Evolutionary conservation across 129 eudicot genomes (phyloP), one percentile per base, ranked within the genome.

Genomic region (Calendula officinalis): DNA sequence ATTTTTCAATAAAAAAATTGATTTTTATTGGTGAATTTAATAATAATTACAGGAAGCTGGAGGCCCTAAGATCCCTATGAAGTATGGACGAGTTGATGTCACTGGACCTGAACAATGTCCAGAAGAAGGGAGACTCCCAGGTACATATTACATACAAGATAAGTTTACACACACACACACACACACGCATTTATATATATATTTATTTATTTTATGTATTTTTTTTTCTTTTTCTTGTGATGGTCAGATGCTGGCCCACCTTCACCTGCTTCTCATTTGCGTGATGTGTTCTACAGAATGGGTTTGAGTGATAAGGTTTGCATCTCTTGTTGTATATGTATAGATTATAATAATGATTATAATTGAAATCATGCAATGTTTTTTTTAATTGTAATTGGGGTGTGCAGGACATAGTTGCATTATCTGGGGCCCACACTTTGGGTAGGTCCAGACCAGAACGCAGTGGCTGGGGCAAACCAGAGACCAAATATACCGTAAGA

Each of bases 391-490:
- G 64, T 22, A 4, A 33, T 45, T 43, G 49, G 67, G 16, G 1
- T 52, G 36, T 54, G 46, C 83, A 92, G 99, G 99, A 92, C 55
- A 88, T 92, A 51, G 99, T 92, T 70, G 99, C 96, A 30, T 86
- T 92, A 57, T 92, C 99, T 68, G 99, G 99, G 54, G 99, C 96
- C 12, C 99, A 92, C 60, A 92, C 99, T 12, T 70, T 92, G 73
- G 99, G 99, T 34, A 85, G 99, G 81, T 88, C 99, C 44, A 78
- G 95, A 79, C 99, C 99, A 9, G 99, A 92, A 45, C 99, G 99
- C 44, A 92, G 99, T 55, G 99, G 99, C 40, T 92, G 99, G 99
- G 99, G 99, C 73, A 92, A 92, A 79, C 95, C 99, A 35, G 91
- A 88, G 82, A 92, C 99, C 35, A 83, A 85, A 75, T 92, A 92